These are phyloP conservation scores for Polygonum maritimum DNA, from an alignment of 148 eudicot genomes.

Conservation along the genomic window DNA sequence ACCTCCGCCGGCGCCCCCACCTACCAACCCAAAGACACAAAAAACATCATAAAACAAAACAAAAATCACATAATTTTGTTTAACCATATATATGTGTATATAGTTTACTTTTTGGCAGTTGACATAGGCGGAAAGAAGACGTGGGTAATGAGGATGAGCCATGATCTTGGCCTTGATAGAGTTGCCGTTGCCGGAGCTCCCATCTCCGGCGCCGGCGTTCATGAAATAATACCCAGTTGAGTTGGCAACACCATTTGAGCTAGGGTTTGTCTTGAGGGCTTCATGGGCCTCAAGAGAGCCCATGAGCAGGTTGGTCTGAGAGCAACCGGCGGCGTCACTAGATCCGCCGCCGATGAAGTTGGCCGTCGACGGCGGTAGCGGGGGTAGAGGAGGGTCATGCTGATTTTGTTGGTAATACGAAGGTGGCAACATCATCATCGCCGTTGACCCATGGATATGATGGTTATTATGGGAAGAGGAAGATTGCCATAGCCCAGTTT, in stretches of 20 bases:
- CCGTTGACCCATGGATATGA: not conserved
- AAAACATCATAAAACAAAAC: not conserved
- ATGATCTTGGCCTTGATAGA: constrained; percentile 73
- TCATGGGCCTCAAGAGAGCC: not conserved
- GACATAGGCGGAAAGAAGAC: constrained; percentile 71
- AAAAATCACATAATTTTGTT: not conserved
- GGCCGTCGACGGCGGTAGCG: not conserved
- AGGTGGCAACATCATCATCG: constrained; percentile 10
- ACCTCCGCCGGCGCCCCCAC: constrained; percentile 96
- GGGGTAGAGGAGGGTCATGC: not conserved
- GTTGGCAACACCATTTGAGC: not conserved
- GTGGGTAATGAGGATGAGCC: constrained; percentile 86
- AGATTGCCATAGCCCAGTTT: not conserved
- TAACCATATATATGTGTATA: not conserved
- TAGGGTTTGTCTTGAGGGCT: not conserved
- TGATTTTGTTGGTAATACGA: not conserved
- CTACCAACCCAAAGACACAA: constrained; percentile 19
- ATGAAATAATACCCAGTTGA: constrained; percentile 10
- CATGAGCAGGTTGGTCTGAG: not conserved
- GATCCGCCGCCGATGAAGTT: constrained; percentile 2
- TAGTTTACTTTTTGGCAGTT: constrained; percentile 62
- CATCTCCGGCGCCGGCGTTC: constrained; percentile 6
- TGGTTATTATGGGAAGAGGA: not conserved
- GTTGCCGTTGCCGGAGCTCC: constrained; percentile 1
- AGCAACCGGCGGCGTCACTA: not conserved